These are phyloP conservation scores for Termitomyces sp. DNA, from an alignment of 768 basidiomycete genomes.

Conservation along the genomic window DNA sequence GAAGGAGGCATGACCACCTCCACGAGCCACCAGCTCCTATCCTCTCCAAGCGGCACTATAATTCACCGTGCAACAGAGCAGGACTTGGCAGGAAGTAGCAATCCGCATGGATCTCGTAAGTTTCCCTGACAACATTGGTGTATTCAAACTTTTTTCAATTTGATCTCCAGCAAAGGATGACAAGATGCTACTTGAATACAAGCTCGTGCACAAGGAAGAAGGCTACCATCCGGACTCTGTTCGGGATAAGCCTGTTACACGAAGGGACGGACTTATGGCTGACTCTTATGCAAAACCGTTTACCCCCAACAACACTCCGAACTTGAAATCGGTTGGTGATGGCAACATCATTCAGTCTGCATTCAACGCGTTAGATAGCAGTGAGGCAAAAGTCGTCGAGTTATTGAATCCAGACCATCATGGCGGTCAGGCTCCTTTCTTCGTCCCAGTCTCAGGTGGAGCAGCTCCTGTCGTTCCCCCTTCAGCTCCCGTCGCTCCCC, in stretches of 20 bases:
- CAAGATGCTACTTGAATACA: background rate
- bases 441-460: background rate
- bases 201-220: background rate
- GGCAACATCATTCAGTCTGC: background rate
- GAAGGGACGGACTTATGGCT: background rate
- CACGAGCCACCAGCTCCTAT: constrained; percentile 16
- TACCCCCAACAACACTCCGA: constrained; percentile 7
- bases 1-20: constrained; percentile 21
- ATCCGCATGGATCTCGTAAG: constrained; percentile 1
- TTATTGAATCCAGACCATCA: background rate
- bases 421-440: background rate
- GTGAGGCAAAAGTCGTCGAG: background rate
- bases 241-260: background rate
- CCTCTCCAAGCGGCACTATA: constrained; percentile 11
- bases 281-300: background rate
- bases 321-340: background rate
- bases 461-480: too few species aligned
- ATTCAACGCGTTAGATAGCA: background rate
- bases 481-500: background rate
- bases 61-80: constrained; percentile 7
- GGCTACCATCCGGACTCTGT: background rate
- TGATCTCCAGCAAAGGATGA: background rate
- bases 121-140: background rate
- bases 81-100: background rate
- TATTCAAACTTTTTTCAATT: background rate